Evolutionary conservation across 2,329 filamentous ascomycete genomes (phyloP), one percentile per base, ranked within the genome.

Genomic region (Tolypocladium inflatum): DNA sequence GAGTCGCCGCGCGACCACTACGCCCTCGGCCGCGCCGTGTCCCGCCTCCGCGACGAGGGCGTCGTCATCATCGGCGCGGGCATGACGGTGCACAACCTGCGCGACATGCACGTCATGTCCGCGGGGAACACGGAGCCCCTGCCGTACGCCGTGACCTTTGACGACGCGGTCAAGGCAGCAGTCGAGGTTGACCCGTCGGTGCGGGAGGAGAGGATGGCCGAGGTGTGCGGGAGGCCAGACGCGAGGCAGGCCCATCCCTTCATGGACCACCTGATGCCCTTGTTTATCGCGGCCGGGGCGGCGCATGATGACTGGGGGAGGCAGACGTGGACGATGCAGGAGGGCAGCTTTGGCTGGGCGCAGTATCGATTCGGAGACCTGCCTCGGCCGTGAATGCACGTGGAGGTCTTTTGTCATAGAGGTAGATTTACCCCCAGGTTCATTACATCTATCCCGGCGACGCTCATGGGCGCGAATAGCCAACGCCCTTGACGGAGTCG

Each of bases 41-140:
- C 82, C 10, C 71, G 78, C n/a, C 78, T 91, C 1, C 81, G 89
- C 19, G 83, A 88, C 19, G 80, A 89, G 57, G 82, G 82, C 21
- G 78, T 90, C 55, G 76, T 87, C 54, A 84, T 91, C 59, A 81
- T 91, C 52, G 82, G 82, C 30, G 87, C 86, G 0, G 88, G 88
- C 13, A 90, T 91, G 87, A 86, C 87, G 0, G 88, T 89, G 26
- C 87, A 89, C 64, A 89, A 89, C 63, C 73, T 89, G 41, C 76
- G 81, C 1, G 82, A 88, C 17, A 74, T 76, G 63, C 60, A 60
- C 45, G 45, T 50, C 48, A 62, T 69, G 63, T 65, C 15, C 15
- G 63, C 66, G 48, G 76, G 75, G 9, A 70, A 76, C 52, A 70
- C 74, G 13, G 58, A 61, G 11, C 79, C 81, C 0, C 61, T 84